Percentiles rank a stretch among this genome's conserved stretches.
Evolutionary conservation across 2,329 filamentous ascomycete genomes (phyloP).

Genomic region (Colletotrichum costaricense): DNA sequence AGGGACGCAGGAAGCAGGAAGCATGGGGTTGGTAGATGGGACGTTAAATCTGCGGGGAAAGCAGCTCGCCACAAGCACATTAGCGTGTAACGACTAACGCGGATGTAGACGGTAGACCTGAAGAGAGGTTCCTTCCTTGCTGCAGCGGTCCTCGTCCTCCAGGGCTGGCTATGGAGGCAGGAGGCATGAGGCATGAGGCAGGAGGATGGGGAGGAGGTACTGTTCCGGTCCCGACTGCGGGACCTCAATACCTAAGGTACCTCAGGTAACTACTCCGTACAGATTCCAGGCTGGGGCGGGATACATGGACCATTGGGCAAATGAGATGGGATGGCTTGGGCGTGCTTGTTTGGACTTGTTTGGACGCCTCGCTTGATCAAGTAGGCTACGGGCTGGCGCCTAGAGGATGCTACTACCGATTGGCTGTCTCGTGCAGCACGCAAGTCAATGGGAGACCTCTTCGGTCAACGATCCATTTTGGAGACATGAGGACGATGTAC

Average conservation of each 20-base stretch:
- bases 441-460: constrained; percentile 3
- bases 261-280: background rate
- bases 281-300: background rate
- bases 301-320: background rate
- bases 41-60: constrained; percentile 34
- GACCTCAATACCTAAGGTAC: too few relatives aligned
- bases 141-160: background rate
- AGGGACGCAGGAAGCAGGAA: constrained; percentile 1
- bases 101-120: constrained; percentile 16
- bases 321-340: constrained; percentile 19
- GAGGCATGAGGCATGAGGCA: too few relatives aligned
- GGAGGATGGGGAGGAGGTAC: background rate
- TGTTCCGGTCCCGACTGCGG: background rate
- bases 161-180: background rate
- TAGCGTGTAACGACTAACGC: constrained; percentile 27
- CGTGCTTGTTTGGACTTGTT: constrained; percentile 24
- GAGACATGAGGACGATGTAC: background rate
- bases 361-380: constrained; percentile 16
- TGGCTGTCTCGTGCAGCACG: constrained; percentile 10
- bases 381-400: constrained; percentile 6
- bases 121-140: constrained; percentile 16
- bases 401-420: constrained; percentile 8
- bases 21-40: constrained; percentile 14
- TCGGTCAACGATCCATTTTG: constrained; percentile 8
- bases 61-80: constrained; percentile 30